phyloP scores from a whole-genome alignment of 768 basidiomycete species.

The Exsudoporus frostii region DNA sequence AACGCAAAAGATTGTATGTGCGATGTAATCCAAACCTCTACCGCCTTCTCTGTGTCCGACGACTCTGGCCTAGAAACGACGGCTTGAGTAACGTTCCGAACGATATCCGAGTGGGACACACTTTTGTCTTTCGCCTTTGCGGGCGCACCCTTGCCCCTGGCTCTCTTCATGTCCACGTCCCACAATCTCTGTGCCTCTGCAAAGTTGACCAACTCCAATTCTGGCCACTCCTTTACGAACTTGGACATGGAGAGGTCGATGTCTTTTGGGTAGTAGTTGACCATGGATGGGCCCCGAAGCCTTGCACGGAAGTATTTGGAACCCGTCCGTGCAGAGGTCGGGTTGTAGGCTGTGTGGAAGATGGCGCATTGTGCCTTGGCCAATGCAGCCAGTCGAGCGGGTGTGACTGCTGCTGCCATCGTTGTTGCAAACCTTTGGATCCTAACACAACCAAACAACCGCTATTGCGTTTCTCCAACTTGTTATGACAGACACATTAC shows the following conservation, averaged over 20 bases:
- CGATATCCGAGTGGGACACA: slow-evolving; percentile 31
- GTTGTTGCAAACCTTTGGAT: slow-evolving; percentile 23
- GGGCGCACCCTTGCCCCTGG: slow-evolving; percentile 80
- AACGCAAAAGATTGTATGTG: background rate
- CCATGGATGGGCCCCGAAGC: slow-evolving; percentile 83
- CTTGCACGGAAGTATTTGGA: slow-evolving; percentile 86
- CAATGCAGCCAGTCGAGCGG: slow-evolving; percentile 58
- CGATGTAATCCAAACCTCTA: slow-evolving; percentile 15
- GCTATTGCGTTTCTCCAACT: no score
- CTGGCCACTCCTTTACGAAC: slow-evolving; percentile 50
- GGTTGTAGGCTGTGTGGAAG: slow-evolving; percentile 90
- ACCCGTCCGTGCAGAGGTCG: slow-evolving; percentile 74
- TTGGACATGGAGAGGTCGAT: slow-evolving; percentile 54
- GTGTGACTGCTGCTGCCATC: slow-evolving; percentile 38
- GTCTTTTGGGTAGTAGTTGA: slow-evolving; percentile 74
- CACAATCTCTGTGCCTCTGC: slow-evolving; percentile 64
- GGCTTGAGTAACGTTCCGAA: background rate
- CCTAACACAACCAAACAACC: slow-evolving; percentile 33
- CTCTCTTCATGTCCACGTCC: slow-evolving; percentile 66
- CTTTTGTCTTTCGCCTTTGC: slow-evolving; percentile 73
- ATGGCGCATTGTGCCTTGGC: slow-evolving; percentile 64
- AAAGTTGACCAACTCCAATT: slow-evolving; percentile 58
- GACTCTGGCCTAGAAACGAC: slow-evolving; percentile 43
- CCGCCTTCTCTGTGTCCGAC: slow-evolving; percentile 38
- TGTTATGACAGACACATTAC: no score